These are phyloP conservation scores for Colletotrichum endophyticum DNA, from an alignment of 2,329 filamentous ascomycete species.

Conservation along the genomic window DNA sequence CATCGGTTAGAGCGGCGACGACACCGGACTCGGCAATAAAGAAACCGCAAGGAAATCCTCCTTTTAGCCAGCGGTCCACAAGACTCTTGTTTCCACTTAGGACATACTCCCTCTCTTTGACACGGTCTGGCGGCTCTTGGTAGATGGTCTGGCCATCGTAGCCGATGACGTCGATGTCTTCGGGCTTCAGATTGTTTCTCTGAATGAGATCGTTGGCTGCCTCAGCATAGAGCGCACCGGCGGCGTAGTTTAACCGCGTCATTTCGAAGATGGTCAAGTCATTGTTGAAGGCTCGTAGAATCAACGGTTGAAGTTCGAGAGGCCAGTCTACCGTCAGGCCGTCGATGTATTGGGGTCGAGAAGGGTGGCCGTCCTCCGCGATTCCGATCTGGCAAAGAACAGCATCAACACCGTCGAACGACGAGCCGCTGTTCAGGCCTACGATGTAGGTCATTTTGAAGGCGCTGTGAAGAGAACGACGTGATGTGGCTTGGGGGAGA, in stretches of 20 bases:
- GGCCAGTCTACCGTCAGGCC: conserved; percentile 33
- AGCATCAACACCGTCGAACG: conserved; percentile 33
- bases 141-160: conserved; percentile 36
- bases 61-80: conserved; percentile 29
- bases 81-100: conserved; percentile 26
- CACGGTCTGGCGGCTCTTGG: conserved; percentile 31
- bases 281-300: conserved; percentile 31
- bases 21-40: conserved; percentile 35
- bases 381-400: conserved; percentile 31
- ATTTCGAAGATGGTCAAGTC: conserved; percentile 31
- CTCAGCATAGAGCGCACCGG: conserved; percentile 31
- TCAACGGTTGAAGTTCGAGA: conserved; percentile 25
- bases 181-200: conserved; percentile 22
- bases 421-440: conserved; percentile 33
- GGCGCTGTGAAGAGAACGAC: not conserved
- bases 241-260: conserved; percentile 32
- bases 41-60: conserved; percentile 23
- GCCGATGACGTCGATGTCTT: conserved; percentile 31
- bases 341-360: conserved; percentile 28
- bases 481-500: not conserved
- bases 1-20: conserved; percentile 30
- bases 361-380: conserved; percentile 30
- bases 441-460: conserved; percentile 26
- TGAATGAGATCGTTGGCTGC: conserved; percentile 27
- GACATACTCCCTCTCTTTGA: conserved; percentile 22